Base-by-base conservation (phyloP, 768 basidiomycete genomes). In the Lentinula aciculospora region DNA sequence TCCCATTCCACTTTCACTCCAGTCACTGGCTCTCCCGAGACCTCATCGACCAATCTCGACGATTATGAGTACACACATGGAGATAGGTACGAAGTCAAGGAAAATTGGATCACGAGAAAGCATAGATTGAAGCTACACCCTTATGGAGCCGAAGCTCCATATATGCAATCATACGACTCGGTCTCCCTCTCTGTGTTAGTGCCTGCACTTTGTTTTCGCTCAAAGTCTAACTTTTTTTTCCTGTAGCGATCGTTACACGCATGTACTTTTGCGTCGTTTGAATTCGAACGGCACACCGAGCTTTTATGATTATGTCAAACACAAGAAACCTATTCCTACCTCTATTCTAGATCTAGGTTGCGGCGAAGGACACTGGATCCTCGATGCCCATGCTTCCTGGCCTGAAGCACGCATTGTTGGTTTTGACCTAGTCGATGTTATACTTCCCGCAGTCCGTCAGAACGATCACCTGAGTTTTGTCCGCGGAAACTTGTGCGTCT, bases 301-400 rank as follows among this genome's bases (percentile, higher is more conserved):
- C 0, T 91, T 92, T 64, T 75, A 81, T 57, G 70, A 78, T 58
- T 80, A 77, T 60, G 66, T 34, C n/a, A 57, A 28, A 15, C 4
- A 56, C 32, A 32, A 73, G 34, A 74, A 75, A 23, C 70, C 69
- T n/a, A 74, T 76, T 0, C 85, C 88, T 1, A 65, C 69, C 1
- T 71, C 73, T 12, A 83, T 86, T 23, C 77, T 93, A 6, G 90
- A 92, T 64, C 69, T 93, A 12, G 91, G 91, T 2, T 92, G 89
- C 67, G 90, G 91, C 10, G 62, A 78, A 47, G 89, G 89, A 0
- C 65, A 79, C 48, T 93, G 91, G 91, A 74, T 84, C 4, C 58
- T 82, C 0, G 74, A 84, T 48, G 84, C 89, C 3, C 81, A 86
- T 3, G 72, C 66, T 21, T 64, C 69, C n/a, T 93, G 90, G 90